Conservation (phyloP, 1,284 basidiomycete species). For the Moesziomyces globuligerus region DNA sequence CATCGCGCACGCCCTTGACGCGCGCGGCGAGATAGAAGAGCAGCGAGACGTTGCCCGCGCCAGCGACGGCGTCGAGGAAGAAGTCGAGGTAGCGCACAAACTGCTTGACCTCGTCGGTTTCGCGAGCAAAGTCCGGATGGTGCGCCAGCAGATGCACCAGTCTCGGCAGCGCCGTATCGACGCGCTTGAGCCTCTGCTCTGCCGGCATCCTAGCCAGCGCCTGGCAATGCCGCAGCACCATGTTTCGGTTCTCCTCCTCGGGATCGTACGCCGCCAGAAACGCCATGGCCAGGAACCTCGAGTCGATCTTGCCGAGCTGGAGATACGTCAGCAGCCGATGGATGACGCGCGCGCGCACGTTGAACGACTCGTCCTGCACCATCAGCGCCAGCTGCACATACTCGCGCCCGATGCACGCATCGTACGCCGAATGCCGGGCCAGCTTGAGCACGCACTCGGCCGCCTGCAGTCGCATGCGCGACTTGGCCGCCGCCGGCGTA, state of each 20-base stretch:
- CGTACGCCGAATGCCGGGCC: constrained; percentile 75
- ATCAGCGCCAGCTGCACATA: constrained; percentile 79
- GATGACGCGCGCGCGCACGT: constrained; percentile 83
- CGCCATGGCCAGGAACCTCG: constrained; percentile 82
- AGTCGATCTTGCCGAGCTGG: constrained; percentile 74
- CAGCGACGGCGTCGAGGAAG: constrained; percentile 81
- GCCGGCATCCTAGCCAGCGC: constrained; percentile 14
- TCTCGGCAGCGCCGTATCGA: constrained; percentile 86
- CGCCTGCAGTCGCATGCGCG: constrained; percentile 79
- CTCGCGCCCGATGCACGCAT: constrained; percentile 73
- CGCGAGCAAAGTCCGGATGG: constrained; percentile 87
- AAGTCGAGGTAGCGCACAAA: constrained; percentile 78
- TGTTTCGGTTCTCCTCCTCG: constrained; percentile 71
- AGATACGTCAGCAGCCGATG: constrained; percentile 78
- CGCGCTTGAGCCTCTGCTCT: constrained; percentile 33
- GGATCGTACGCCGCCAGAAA: constrained; percentile 93
- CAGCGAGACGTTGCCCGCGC: constrained; percentile 80
- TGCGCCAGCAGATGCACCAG: constrained; percentile 88
- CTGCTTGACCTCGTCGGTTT: constrained; percentile 75
- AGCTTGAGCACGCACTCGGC: constrained; percentile 84
- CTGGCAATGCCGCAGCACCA: constrained; percentile 48
- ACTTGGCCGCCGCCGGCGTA: constrained; percentile 49
- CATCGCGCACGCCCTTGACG: constrained; percentile 85
- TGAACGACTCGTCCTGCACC: constrained; percentile 86
- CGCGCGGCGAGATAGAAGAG: constrained; percentile 84